These are phyloP conservation scores for Jatropha podagrica DNA, from an alignment of 441 rosid species.

Conservation along the genomic window DNA sequence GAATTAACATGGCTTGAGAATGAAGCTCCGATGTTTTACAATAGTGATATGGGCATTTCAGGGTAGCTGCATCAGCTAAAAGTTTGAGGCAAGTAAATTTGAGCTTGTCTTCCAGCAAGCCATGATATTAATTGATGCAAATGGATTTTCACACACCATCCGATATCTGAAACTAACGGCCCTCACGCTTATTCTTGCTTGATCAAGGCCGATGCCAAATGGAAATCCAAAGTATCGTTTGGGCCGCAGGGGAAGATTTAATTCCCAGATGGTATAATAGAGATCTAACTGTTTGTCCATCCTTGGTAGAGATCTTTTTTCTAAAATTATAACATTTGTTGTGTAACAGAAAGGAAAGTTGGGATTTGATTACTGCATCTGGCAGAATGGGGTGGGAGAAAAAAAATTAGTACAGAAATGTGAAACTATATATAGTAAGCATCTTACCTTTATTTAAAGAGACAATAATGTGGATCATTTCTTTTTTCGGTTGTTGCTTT, in stretches of 20 bases:
- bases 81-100: neutral
- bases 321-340: neutral
- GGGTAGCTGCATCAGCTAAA: neutral
- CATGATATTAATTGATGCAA: neutral
- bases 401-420: no score
- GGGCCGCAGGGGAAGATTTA: neutral
- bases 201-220: neutral
- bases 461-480: no score
- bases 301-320: neutral
- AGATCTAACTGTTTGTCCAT: neutral
- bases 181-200: neutral
- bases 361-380: neutral
- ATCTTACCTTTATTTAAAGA: no score
- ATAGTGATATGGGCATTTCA: neutral
- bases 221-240: neutral
- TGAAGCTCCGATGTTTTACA: neutral
- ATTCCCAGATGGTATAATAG: neutral
- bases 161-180: constrained; percentile 4
- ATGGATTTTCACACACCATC: neutral
- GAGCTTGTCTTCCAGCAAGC: neutral
- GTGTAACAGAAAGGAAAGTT: neutral
- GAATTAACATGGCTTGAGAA: neutral
- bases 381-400: neutral
- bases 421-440: no score
- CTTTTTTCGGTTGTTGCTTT: no score